Base-by-base conservation (phyloP, 2,329 filamentous ascomycete genomes). In the Aspergillus novofumigatus region DNA sequence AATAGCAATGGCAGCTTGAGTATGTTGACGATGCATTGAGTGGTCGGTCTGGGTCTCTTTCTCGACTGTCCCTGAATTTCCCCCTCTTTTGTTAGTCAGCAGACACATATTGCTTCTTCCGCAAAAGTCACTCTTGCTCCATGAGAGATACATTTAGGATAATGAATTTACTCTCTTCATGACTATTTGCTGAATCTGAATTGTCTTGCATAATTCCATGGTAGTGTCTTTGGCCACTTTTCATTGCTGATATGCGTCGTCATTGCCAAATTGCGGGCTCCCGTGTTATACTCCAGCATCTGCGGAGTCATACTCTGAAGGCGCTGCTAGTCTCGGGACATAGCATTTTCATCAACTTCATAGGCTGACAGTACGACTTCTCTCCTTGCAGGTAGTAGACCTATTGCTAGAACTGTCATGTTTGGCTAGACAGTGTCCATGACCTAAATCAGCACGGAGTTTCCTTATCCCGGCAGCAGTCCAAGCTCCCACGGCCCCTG, bases 391-490 rank as follows among this genome's bases (percentile, higher is more conserved):
- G 14, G 17, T 5, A 7, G 32, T 17, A 17, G 32, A 17, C 32
- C 5, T 35, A 35, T 32, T 32, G 29, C 29, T 32, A 32, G 10
- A 5, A 17, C 32, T 35, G 11, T 17, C 14, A 6, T 35, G 14
- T 17, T 35, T 51, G 45, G 45, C 58, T 55, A 60, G 55, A 58
- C 55, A 60, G 53, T 51, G 49, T 32, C 44, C 28, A 52, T 52
- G 21, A 23, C 28, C n/a, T 42, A 23, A 42, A 53, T 49, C 45
- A 44, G 10, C 28, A 54, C 53, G 53, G 56, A 55, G 32, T 55
- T 53, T 51, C 47, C 57, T 59, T 56, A 47, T 56, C 51, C 57
- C 54, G 51, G 53, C 51, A 50, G 20, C 3, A 11, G 42, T 38
- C 32, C n/a, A 32, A 35, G 45, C 35, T 17, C 32, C 32, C 20